Conservation (phyloP, 2,329 filamentous ascomycete genomes). For the Neopestalotiopsis sp. region DNA sequence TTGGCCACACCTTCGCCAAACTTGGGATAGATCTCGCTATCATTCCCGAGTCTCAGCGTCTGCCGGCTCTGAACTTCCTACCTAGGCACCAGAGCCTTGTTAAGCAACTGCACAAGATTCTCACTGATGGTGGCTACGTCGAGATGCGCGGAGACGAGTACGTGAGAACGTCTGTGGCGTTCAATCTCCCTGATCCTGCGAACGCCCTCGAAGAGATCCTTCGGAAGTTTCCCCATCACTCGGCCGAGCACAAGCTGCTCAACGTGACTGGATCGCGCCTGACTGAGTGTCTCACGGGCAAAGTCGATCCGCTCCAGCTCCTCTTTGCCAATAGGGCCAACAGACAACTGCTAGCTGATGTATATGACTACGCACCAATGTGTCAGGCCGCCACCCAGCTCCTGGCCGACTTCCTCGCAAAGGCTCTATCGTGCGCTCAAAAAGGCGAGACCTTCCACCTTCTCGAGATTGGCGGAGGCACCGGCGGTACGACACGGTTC, state of each 20-base stretch:
- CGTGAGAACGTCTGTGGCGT: background rate
- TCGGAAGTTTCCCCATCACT: background rate
- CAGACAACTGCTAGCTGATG: background rate
- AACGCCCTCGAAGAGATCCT: background rate
- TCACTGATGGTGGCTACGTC: background rate
- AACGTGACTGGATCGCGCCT: background rate
- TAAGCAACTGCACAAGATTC: background rate
- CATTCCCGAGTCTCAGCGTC: background rate
- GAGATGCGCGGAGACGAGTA: background rate
- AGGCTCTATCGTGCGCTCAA: background rate
- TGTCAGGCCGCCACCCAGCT: background rate
- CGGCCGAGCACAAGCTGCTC: background rate
- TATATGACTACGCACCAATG: background rate
- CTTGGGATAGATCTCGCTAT: background rate
- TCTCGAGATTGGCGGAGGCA: conserved; percentile 48
- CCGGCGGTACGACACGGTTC: conserved; percentile 44
- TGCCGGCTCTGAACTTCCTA: background rate
- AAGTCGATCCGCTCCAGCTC: background rate
- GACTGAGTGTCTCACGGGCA: background rate
- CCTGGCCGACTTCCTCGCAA: background rate
- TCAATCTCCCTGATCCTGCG: background rate
- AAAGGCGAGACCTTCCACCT: conserved; percentile 33
- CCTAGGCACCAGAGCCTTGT: background rate
- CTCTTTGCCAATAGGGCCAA: background rate
- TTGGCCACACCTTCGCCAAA: background rate